Evolutionary conservation across 2,329 filamentous ascomycete genomes (phyloP).

Genomic region (Phyllosticta ampelicida): DNA sequence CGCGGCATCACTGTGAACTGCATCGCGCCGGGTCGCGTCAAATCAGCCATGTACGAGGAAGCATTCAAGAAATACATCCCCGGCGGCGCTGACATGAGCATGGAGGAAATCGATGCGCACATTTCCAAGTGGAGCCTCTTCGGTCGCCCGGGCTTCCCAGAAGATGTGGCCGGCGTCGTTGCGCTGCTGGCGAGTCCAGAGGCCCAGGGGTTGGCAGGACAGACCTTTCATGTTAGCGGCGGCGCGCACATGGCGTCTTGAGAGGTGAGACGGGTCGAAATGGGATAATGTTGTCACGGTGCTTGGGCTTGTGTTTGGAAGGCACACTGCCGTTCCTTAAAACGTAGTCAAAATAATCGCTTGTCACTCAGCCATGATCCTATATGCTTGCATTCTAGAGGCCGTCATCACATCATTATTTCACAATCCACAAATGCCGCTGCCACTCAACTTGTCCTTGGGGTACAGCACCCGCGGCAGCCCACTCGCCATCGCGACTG

Average conservation of each 20-base stretch:
- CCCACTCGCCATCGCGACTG: conserved; percentile 26
- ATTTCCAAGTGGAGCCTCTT: background rate
- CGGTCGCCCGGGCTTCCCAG: background rate
- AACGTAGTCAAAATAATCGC: too few relatives aligned
- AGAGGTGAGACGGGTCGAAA: background rate
- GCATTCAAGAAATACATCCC: conserved; percentile 1
- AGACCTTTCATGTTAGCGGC: conserved; percentile 2
- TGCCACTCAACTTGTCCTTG: conserved; percentile 11
- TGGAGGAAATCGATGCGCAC: background rate
- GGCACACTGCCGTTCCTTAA: too few relatives aligned
- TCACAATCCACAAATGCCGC: conserved; percentile 15
- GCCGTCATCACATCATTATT: background rate
- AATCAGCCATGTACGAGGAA: conserved; percentile 61
- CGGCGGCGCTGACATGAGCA: background rate
- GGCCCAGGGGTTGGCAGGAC: conserved; percentile 3
- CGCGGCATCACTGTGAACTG: conserved; percentile 76
- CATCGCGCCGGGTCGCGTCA: conserved; percentile 81
- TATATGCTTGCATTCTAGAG: too few relatives aligned
- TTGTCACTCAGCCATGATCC: too few relatives aligned
- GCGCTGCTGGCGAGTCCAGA: background rate
- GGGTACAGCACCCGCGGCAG: conserved; percentile 28
- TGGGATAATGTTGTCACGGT: too few relatives aligned
- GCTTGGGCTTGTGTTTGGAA: too few relatives aligned
- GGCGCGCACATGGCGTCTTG: conserved; percentile 4
- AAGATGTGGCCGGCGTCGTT: background rate